Evolutionary conservation across 2,329 filamentous ascomycete species (phyloP).

Genomic region (Rhinocladiella mackenziei): DNA sequence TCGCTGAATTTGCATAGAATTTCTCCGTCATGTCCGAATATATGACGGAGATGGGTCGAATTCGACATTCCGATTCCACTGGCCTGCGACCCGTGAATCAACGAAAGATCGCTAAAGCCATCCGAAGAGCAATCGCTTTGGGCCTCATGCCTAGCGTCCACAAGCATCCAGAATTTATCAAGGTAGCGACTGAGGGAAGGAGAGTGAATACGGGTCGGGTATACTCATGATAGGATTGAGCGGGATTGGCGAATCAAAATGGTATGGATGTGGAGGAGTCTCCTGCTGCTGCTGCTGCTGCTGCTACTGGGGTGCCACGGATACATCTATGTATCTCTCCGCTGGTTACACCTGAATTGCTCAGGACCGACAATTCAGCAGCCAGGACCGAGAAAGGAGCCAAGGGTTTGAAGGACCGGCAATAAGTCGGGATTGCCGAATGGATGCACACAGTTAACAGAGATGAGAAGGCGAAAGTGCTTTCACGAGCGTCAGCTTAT

Average conservation of each 20-base stretch:
- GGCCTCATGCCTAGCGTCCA: conserved; percentile 91
- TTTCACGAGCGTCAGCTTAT: no score
- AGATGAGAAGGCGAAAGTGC: no score
- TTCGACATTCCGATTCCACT: conserved; percentile 70
- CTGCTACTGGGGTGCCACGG: no score
- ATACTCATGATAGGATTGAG: not conserved
- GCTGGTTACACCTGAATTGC: no score
- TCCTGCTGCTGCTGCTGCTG: no score
- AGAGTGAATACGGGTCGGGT: conserved; percentile 23
- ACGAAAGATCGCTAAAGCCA: conserved; percentile 86
- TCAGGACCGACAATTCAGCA: no score
- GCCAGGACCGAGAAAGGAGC: no score
- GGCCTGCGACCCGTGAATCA: conserved; percentile 86
- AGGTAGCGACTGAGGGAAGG: conserved; percentile 34
- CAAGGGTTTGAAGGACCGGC: no score
- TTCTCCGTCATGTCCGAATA: conserved; percentile 88
- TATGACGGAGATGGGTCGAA: conserved; percentile 77
- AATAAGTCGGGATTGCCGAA: no score
- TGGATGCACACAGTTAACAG: no score
- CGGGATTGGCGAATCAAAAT: not conserved
- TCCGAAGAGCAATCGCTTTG: conserved; percentile 80
- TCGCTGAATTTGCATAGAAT: conserved; percentile 58
- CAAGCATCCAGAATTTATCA: conserved; percentile 76
- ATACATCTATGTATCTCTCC: no score
- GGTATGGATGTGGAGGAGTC: no score